Evolutionary conservation across 2,329 filamentous ascomycete species (phyloP).

Genomic region (Graphilbum sp.): DNA sequence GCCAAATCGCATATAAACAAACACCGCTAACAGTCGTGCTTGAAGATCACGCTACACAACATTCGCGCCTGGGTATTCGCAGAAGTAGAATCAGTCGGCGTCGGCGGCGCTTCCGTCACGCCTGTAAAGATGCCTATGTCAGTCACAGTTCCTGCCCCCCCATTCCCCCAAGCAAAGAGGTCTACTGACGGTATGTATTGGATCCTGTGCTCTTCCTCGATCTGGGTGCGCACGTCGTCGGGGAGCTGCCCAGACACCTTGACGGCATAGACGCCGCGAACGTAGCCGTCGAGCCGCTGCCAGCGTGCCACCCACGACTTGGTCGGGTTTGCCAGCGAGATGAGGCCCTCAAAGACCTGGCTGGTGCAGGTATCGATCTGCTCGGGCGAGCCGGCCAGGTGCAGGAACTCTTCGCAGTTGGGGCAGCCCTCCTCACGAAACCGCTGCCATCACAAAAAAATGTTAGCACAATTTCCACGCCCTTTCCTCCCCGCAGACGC

Average conservation of each 20-base stretch:
- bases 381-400: slow-evolving; percentile 63
- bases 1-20: no score
- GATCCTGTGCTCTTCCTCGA: slow-evolving; percentile 48
- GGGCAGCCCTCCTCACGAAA: slow-evolving; percentile 83
- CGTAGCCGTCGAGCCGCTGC: slow-evolving; percentile 80
- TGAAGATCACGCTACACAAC: no score
- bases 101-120: background rate
- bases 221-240: slow-evolving; percentile 42
- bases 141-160: no score
- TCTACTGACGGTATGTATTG: slow-evolving; percentile 48
- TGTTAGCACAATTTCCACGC: background rate
- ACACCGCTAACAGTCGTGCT: no score
- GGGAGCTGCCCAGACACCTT: slow-evolving; percentile 77
- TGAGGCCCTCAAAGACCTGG: slow-evolving; percentile 85
- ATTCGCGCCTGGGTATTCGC: no score
- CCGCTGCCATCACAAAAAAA: slow-evolving; percentile 32
- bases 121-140: no score
- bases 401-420: slow-evolving; percentile 89
- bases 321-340: slow-evolving; percentile 67
- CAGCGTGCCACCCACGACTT: slow-evolving; percentile 93
- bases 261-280: slow-evolving; percentile 79
- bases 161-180: no score
- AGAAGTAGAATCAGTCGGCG: background rate
- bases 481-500: no score
- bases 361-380: slow-evolving; percentile 86